phyloP scores from a whole-genome alignment of 108 stramenopile species.

The Nitzschia sp. region DNA sequence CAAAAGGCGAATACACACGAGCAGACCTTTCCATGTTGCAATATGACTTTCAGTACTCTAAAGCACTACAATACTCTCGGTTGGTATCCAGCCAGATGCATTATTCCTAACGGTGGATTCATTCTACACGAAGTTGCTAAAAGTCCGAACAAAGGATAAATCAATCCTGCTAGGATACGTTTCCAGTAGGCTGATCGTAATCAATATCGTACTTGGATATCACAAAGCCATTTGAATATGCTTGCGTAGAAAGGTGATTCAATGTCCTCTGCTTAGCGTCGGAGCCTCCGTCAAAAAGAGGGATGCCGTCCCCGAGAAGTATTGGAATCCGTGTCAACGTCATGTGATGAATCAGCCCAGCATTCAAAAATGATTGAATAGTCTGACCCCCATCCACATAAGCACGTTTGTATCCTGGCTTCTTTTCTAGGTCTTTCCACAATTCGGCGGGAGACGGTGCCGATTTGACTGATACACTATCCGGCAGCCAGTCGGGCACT shows the following conservation, averaged over 20 bases:
- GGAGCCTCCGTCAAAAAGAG: not conserved
- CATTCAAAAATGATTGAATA: slow-evolving; percentile 41
- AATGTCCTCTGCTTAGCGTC: not conserved
- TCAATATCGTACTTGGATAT: slow-evolving; percentile 4
- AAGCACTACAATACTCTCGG: too few species aligned
- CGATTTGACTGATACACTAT: slow-evolving; percentile 11
- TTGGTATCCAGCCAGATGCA: too few species aligned
- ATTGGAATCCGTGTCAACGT: slow-evolving; percentile 46
- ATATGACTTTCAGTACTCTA: too few species aligned
- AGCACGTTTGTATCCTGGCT: slow-evolving; percentile 23
- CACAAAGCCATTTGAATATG: slow-evolving; percentile 43
- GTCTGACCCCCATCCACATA: slow-evolving; percentile 50
- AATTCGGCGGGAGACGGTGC: slow-evolving; percentile 18
- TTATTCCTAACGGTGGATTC: too few species aligned
- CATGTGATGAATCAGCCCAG: slow-evolving; percentile 36
- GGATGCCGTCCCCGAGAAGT: slow-evolving; percentile 48
- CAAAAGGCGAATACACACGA: too few species aligned
- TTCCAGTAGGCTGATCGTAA: too few species aligned
- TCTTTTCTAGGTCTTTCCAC: slow-evolving; percentile 27
- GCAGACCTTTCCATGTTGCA: too few species aligned
- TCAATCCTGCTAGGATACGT: too few species aligned
- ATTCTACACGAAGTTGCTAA: too few species aligned
- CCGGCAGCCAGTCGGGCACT: slow-evolving; percentile 27
- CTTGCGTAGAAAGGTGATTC: slow-evolving; percentile 29
- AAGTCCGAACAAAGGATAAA: too few species aligned